Base-by-base conservation (phyloP, 371 early-diverging fungal genomes). In the Amoeboaphelidium occidentale region DNA sequence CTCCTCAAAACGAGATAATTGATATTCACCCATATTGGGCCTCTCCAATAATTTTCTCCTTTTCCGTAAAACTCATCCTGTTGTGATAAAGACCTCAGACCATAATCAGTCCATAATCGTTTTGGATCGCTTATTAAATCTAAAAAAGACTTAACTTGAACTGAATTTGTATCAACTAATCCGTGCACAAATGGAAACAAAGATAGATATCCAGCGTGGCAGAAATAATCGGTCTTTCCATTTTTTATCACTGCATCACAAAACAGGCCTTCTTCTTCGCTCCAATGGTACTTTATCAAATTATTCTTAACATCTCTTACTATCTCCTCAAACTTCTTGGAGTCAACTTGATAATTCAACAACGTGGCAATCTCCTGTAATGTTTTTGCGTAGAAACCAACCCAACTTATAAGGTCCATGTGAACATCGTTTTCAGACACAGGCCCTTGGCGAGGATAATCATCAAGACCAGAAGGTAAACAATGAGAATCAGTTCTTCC, bases 21-120 rank as follows among this genome's bases (percentile, higher is more conserved):
- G 51, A 86, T 65, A 52, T 90, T 87, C 53, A 90, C 72, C 94
- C 94, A 94, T 32, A 91, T 74, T 1, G 90, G 86, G 1, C 92
- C 94, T 32, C 82, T 68, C 94, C 92, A 94, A 58, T 91, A 91
- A 56, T 84, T 77, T 59, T 94, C 94, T 45, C 76, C 83, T 0
- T 73, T 73, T 3, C 72, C 74, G 58, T 76, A 90, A 43, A 61
- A 74, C 23, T 62, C 61, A 58, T 88, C 83, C 3, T 66, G 63
- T 39, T 69, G 70, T 6, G 85, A 83, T 28, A 94, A 56, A 2
- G 87, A 86, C 2, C 81, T 70, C 13, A 85, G 57, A 23, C 87
- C 87, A 55, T 70, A 75, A 21, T 55, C 54, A 55, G 17, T 58
- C 91, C 94, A 89, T 28, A 88, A 62, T 2, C 81, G 75, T 0